Evolutionary conservation across 2,329 filamentous ascomycete species (phyloP).

Genomic region (Xylaria sp.): DNA sequence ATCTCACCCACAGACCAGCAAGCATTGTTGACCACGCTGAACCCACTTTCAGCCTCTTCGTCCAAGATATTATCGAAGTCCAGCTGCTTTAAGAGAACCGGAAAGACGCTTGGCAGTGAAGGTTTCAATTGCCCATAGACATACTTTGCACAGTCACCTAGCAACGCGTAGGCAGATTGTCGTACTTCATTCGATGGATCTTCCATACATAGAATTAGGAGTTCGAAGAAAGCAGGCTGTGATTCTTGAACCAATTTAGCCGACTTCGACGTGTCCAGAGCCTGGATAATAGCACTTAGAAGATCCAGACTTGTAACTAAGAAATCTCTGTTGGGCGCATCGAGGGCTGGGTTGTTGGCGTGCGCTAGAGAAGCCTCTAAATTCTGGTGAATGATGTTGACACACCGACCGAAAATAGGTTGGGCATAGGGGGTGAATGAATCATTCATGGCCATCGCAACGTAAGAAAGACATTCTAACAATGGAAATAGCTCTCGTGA

Average conservation of each 20-base stretch:
- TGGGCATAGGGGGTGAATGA: constrained; percentile 86
- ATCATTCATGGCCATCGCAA: constrained; percentile 85
- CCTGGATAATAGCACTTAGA: constrained; percentile 91
- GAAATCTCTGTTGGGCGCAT: constrained; percentile 95
- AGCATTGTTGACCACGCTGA: constrained; percentile 96
- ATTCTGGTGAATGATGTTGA: constrained; percentile 91
- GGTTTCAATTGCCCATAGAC: constrained; percentile 84
- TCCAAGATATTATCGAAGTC: constrained; percentile 81
- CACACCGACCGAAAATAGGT: constrained; percentile 87
- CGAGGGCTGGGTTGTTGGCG: constrained; percentile 73
- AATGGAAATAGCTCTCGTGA: constrained; percentile 94
- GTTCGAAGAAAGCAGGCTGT: constrained; percentile 87
- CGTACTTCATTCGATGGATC: constrained; percentile 91
- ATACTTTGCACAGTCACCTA: constrained; percentile 94
- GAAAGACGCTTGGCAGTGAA: constrained; percentile 78
- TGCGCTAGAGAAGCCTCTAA: constrained; percentile 82
- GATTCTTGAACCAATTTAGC: constrained; percentile 79
- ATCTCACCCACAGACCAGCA: constrained; percentile 98
- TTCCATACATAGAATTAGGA: constrained; percentile 91
- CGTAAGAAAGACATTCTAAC: constrained; percentile 95
- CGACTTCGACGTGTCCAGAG: constrained; percentile 78
- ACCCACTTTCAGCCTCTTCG: constrained; percentile 84
- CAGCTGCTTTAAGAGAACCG: constrained; percentile 86
- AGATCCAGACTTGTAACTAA: constrained; percentile 94
- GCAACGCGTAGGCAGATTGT: constrained; percentile 93